phyloP scores from a whole-genome alignment of 2,329 filamentous ascomycete genomes.

The Colletotrichum australisinense region DNA sequence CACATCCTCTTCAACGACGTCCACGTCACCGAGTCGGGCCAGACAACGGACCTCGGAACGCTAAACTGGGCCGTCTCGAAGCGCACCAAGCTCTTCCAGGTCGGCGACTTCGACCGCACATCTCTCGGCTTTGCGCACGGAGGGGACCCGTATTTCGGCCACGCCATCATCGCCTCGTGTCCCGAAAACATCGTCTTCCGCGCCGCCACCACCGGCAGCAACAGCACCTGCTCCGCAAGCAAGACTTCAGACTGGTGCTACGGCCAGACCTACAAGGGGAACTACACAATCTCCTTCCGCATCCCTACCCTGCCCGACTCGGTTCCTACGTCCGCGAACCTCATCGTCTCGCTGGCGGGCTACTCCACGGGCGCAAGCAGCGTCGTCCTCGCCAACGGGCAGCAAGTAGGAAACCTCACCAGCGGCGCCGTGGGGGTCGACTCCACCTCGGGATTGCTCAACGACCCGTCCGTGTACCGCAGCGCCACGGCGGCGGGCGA shows the following conservation, averaged over 20 bases:
- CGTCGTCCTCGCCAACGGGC: constrained; percentile 53
- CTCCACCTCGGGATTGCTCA: constrained; percentile 43
- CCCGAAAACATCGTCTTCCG: constrained; percentile 58
- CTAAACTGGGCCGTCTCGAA: constrained; percentile 53
- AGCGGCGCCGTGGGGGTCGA: constrained; percentile 38
- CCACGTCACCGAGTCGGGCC: constrained; percentile 43
- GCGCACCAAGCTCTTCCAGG: constrained; percentile 57
- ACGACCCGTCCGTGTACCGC: constrained; percentile 59
- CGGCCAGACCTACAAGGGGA: constrained; percentile 53
- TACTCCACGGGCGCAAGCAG: constrained; percentile 55
- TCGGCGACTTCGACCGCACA: constrained; percentile 32
- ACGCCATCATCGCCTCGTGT: constrained; percentile 55
- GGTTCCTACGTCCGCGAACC: constrained; percentile 44
- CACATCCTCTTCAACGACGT: constrained; percentile 55
- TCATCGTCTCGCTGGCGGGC: constrained; percentile 57
- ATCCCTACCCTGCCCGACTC: constrained; percentile 10
- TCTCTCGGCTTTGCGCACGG: constrained; percentile 29
- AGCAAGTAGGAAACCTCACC: constrained; percentile 54
- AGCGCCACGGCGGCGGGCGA: constrained; percentile 58
- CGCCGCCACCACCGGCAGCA: constrained; percentile 36
- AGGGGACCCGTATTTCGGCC: constrained; percentile 49
- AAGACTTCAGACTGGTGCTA: constrained; percentile 60
- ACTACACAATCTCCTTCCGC: constrained; percentile 49
- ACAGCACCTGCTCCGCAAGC: constrained; percentile 35
- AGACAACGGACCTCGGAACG: constrained; percentile 49